Percentiles rank a stretch among this genome's conserved stretches.
Conservation (phyloP, 2,329 filamentous ascomycete species). For the Trichothecium sympodiale region DNA sequence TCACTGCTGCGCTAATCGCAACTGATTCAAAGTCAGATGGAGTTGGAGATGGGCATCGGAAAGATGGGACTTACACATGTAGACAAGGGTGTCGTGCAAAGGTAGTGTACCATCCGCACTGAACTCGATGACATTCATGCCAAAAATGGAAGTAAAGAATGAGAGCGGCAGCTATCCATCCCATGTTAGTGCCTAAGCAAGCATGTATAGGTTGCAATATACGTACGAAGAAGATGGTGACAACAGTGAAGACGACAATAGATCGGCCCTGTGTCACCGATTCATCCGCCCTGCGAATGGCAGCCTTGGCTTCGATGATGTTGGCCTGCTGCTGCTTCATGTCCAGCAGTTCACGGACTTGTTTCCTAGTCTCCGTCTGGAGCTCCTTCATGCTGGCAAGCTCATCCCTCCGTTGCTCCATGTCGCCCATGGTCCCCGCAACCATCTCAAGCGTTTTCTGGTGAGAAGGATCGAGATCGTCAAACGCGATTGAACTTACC, state of each 20-base stretch:
- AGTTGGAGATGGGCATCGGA: not conserved
- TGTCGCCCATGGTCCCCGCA: conserved; percentile 5
- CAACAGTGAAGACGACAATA: conserved; percentile 34
- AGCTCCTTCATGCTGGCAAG: conserved; percentile 14
- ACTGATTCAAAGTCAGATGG: conserved; percentile 6
- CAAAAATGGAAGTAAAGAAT: conserved; percentile 25
- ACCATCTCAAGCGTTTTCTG: conserved; percentile 7
- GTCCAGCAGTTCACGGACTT: conserved; percentile 23
- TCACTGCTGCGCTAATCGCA: conserved; percentile 8
- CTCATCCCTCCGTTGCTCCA: conserved; percentile 10
- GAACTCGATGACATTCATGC: conserved; percentile 22
- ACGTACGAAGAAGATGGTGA: conserved; percentile 34
- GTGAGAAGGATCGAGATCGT: not conserved
- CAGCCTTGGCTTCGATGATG: conserved; percentile 31
- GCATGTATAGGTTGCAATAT: not conserved
- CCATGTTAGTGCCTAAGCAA: too few species aligned
- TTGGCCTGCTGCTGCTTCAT: conserved; percentile 36
- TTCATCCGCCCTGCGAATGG: conserved; percentile 27
- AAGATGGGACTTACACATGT: conserved; percentile 13
- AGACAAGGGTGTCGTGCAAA: conserved; percentile 8
- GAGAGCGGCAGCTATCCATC: conserved; percentile 24
- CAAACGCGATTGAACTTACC: too few species aligned
- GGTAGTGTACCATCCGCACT: conserved; percentile 8
- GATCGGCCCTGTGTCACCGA: conserved; percentile 29
- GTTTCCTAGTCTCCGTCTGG: conserved; percentile 13